Base-by-base conservation (phyloP, 257 asterid species). In the Jacaranda copaia region DNA sequence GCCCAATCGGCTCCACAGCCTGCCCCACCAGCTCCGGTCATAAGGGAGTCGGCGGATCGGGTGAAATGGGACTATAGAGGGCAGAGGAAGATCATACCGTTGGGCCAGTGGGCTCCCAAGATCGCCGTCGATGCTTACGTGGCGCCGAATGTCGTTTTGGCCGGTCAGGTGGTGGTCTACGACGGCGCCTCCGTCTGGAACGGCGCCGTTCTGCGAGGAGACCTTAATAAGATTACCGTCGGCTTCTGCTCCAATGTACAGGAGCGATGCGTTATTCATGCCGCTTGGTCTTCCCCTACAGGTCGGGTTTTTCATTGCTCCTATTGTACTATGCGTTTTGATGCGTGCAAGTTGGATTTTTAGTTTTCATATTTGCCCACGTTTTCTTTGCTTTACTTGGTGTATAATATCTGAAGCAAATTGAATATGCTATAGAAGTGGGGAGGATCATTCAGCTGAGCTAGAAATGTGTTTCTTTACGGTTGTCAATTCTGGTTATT, bases 101-200 rank as follows among this genome's bases (percentile, higher is more conserved):
- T 93, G 42, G 98, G 97, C 0, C 98, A 92, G 89, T 94, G 97
- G 98, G 78, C 73, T 49, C 98, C 98, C 7, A 92, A 89, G 81
- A 76, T 89, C 68, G 97, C 98, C 32, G 97, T 93, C 56, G 97
- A 94, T 70, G 96, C 98, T 65, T 94, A 92, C 74, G 98, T 94
- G 85, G 98, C 98, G 13, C 97, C 97, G 0, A 94, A 90, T 66
- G 98, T 90, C 64, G 97, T 94, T 40, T 86, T 93, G 65, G 98
- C 97, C 51, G 98, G 98, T n/a, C 98, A 93, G 77, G 97, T 93
- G 25, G 85, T 84, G n/a, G 97, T 93, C 69, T 84, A 74, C 61
- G 98, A 93, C 79, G 94, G 97, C 48, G 96, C 98, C 8, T 93
- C 97, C 48, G 94, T 94, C 16, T 94, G 97, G 98, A 89, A 86